Evolutionary conservation across 768 basidiomycete species (phyloP).

Genomic region (Clitopilus hobsonii): DNA sequence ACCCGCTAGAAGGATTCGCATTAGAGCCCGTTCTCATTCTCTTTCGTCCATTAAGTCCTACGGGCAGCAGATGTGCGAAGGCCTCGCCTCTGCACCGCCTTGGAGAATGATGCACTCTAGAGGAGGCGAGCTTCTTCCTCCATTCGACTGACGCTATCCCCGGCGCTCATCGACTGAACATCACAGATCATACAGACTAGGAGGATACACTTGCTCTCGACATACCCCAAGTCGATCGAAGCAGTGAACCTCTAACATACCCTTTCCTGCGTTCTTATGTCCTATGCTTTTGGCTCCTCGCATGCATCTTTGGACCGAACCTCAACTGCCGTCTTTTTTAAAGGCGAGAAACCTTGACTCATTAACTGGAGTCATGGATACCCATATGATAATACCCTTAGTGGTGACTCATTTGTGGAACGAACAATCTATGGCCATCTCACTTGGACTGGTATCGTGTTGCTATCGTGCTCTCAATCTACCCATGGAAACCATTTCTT

Average conservation of each 20-base stretch:
- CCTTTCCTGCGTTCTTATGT: not conserved
- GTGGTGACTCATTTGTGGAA: conserved; percentile 8
- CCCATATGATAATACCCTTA: conserved; percentile 11
- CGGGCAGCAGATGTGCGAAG: not conserved
- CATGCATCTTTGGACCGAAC: not conserved
- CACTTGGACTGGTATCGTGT: not conserved
- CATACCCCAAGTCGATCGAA: not conserved
- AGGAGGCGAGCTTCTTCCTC: conserved; percentile 4
- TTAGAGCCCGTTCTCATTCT: conserved; percentile 10
- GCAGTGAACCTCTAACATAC: not conserved
- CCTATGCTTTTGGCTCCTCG: conserved; percentile 1
- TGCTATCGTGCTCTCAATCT: conserved; percentile 1
- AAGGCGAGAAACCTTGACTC: not conserved
- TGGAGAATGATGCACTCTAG: conserved; percentile 5
- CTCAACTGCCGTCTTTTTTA: not conserved
- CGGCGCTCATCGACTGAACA: conserved; percentile 1
- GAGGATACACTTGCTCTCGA: not conserved
- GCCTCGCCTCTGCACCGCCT: not conserved
- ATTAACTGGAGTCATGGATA: conserved; percentile 5
- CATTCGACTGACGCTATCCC: conserved; percentile 9
- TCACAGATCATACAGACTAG: not conserved
- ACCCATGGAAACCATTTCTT: not conserved
- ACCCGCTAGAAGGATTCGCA: conserved; percentile 11
- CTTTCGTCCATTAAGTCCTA: conserved; percentile 3
- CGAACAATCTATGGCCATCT: not conserved